Evolutionary conservation across 2,329 filamentous ascomycete genomes (phyloP).

Genomic region (Nigrospora oryzae): DNA sequence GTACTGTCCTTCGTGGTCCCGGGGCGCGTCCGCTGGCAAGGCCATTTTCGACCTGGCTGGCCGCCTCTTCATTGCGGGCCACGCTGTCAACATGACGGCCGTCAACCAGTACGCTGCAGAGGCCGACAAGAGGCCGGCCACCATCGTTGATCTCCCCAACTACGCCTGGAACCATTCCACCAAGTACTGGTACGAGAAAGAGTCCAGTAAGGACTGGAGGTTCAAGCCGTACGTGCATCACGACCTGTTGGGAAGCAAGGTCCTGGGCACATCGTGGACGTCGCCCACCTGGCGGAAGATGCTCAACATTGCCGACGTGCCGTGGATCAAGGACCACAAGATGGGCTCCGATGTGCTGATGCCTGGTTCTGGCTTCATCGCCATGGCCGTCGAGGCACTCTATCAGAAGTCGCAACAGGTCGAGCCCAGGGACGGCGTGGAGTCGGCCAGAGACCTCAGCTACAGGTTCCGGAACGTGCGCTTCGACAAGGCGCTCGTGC

Average conservation of each 20-base stretch:
- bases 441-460: slow-evolving; percentile 3
- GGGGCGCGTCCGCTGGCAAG: slow-evolving; percentile 6
- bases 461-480: slow-evolving; percentile 13
- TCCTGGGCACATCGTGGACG: slow-evolving; percentile 8
- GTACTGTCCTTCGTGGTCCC: slow-evolving; percentile 6
- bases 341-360: slow-evolving; percentile 34
- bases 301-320: slow-evolving; percentile 8
- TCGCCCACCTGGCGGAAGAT: slow-evolving; percentile 5
- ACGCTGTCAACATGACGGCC: slow-evolving; percentile 5
- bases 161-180: slow-evolving; percentile 15
- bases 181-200: slow-evolving; percentile 13
- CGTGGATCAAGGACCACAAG: slow-evolving; percentile 36
- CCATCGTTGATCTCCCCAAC: slow-evolving; percentile 15
- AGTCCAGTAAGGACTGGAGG: slow-evolving; percentile 12
- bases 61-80: slow-evolving; percentile 9
- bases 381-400: slow-evolving; percentile 22
- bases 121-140: too few relatives aligned
- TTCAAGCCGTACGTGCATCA: slow-evolving; percentile 7
- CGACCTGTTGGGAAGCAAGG: slow-evolving; percentile 12
- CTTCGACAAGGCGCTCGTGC: slow-evolving; percentile 11
- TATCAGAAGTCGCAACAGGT: slow-evolving; percentile 11
- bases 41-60: slow-evolving; percentile 12
- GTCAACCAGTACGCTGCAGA: too few relatives aligned
- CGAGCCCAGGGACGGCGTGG: background rate
- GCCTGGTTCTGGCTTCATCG: slow-evolving; percentile 26